phyloP scores from a whole-genome alignment of 352 stramenopile species.

The Globisporangium radiosum region DNA sequence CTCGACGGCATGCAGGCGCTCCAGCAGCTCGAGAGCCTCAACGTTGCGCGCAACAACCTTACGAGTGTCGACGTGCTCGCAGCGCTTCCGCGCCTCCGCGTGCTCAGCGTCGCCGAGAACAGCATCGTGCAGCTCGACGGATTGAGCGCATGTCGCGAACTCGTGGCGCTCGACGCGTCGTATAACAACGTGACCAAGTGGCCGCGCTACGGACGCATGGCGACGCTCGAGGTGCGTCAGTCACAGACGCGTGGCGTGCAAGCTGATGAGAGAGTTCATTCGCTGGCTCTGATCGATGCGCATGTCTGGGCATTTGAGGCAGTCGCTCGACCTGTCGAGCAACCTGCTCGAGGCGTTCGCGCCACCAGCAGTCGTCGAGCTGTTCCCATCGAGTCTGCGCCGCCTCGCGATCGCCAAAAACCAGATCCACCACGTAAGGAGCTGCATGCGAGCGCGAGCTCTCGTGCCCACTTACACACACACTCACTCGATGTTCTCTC shows the following conservation, averaged over 20 bases:
- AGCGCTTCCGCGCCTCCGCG: slow-evolving; percentile 26
- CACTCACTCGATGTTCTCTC: neutral
- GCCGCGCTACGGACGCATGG: slow-evolving; percentile 33
- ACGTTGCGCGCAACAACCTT: slow-evolving; percentile 47
- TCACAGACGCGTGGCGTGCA: neutral
- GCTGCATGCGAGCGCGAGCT: neutral
- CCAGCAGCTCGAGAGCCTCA: slow-evolving; percentile 31
- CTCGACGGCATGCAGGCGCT: slow-evolving; percentile 51
- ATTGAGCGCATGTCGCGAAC: slow-evolving; percentile 19
- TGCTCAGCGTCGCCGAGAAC: slow-evolving; percentile 56
- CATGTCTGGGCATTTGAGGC: neutral
- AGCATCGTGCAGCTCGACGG: slow-evolving; percentile 40
- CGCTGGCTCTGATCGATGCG: neutral
- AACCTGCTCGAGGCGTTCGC: slow-evolving; percentile 42
- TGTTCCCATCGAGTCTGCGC: slow-evolving; percentile 37
- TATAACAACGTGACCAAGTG: slow-evolving; percentile 56
- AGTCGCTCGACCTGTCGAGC: slow-evolving; percentile 58
- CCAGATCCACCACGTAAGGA: slow-evolving; percentile 47
- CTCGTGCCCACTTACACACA: neutral
- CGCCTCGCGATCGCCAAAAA: slow-evolving; percentile 51
- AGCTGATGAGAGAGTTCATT: neutral
- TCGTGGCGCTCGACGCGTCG: slow-evolving; percentile 47
- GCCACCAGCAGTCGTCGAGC: slow-evolving; percentile 10
- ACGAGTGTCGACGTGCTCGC: slow-evolving; percentile 32
- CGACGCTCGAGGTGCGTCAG: slow-evolving; percentile 31